Base-by-base conservation (phyloP, 768 basidiomycete species). In the Scleroderma bovista region DNA sequence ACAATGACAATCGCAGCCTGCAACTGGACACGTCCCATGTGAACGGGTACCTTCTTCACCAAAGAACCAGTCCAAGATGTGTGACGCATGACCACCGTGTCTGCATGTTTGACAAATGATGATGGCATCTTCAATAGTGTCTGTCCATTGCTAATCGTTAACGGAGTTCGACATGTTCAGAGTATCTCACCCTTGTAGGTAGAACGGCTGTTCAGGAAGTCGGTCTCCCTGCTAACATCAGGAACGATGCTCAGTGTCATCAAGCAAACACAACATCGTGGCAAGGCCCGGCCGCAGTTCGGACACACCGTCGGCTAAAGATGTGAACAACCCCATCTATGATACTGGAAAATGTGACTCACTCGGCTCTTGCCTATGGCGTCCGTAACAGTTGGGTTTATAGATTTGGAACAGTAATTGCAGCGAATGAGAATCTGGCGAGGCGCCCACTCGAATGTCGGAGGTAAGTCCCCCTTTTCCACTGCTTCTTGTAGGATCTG, bases 21-120 rank as follows among this genome's bases (percentile, higher is more conserved):
- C 82, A 16, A 88, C 81, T n/a, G 87, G 75, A 59, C 87, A 89
- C 12, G 77, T 67, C 3, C 74, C 76, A 50, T 76, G 76, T 7
- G 75, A 76, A 38, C 74, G 70, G 39, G 61, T 60, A 3, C 78
- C 77, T 42, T 79, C 77, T 48, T 83, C 82, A 1, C 83, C 84
- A 55, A 82, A 80, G 63, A 92, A 93, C 89, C 89, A 93, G 52
- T 88, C 87, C 23, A 89, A 66, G 51, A 93, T 80, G 61, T 93
- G 90, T 2, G 80, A 77, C n/a, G 88, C 87, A 56, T 93, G 90
- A 4, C 89, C 90, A 3, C 90, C 89, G 60, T 93, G 90, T 36
- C 89, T 76, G 62, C 89, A 92, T 0, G 84, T 85, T 63, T 91
- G 87, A 64, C 90, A 93, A 46, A 91, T 86, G 15, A 93, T 78